Evolutionary conservation across 768 basidiomycete species (phyloP).

Genomic region (Suillus brevipes): DNA sequence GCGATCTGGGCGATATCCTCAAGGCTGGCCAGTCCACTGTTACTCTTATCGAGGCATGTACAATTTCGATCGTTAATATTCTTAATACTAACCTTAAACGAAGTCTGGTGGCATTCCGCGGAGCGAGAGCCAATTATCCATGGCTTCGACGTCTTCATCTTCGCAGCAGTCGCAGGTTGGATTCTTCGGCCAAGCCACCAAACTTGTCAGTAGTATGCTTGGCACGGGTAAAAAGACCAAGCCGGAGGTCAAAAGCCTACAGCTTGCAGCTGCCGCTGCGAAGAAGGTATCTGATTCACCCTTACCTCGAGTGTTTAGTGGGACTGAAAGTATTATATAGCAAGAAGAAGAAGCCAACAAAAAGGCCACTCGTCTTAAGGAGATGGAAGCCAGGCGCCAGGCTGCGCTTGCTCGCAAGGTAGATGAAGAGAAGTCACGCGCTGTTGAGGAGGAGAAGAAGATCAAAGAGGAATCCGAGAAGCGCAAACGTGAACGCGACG

Average conservation of each 20-base stretch:
- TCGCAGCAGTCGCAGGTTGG: conserved; percentile 49
- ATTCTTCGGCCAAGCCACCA: conserved; percentile 70
- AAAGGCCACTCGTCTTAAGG: conserved; percentile 69
- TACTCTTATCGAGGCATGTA: conserved; percentile 45
- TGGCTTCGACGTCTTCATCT: conserved; percentile 42
- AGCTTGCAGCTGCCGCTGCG: conserved; percentile 78
- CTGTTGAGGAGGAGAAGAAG: conserved; percentile 68
- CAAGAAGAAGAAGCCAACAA: conserved; percentile 89
- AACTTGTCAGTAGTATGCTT: conserved; percentile 64
- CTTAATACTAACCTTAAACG: conserved; percentile 7
- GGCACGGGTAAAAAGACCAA: conserved; percentile 71
- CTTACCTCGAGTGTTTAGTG: conserved; percentile 6
- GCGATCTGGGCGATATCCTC: conserved; percentile 41
- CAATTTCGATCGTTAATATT: conserved; percentile 7
- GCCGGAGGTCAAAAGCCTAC: conserved; percentile 77
- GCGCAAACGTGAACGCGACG: conserved; percentile 81
- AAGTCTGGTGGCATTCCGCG: conserved; percentile 28
- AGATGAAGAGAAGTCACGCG: conserved; percentile 69
- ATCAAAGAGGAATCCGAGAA: conserved; percentile 72
- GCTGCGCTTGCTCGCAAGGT: conserved; percentile 69
- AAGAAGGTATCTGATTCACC: conserved; percentile 68
- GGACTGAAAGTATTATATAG: conserved; percentile 40
- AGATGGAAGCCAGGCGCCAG: conserved; percentile 83
- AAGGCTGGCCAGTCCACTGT: conserved; percentile 39
- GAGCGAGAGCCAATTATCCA: conserved; percentile 57